Evolutionary conservation across 2,329 filamentous ascomycete genomes (phyloP).

Genomic region (Pseudogymnoascus sp.): DNA sequence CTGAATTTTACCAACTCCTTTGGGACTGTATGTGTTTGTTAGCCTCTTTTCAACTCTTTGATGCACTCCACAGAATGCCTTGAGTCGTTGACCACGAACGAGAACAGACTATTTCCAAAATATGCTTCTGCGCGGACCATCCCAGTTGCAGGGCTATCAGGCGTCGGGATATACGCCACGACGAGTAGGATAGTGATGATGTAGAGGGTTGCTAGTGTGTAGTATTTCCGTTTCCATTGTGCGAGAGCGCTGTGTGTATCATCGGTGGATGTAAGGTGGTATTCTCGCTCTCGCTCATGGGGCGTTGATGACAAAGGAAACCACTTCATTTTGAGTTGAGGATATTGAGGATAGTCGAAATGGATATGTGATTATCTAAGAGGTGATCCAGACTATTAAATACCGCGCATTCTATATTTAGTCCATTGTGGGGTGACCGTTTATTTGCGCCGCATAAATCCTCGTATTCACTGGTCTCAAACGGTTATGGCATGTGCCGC

Average conservation of each 20-base stretch:
- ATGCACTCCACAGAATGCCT: background rate
- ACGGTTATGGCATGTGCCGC: background rate
- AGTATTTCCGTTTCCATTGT: background rate
- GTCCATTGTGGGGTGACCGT: background rate
- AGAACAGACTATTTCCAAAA: constrained; percentile 1
- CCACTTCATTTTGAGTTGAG: background rate
- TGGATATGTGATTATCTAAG: background rate
- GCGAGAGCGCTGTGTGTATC: background rate
- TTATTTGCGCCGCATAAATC: background rate
- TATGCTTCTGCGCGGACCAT: background rate
- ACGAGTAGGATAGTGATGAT: background rate
- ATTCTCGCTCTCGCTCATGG: too few species aligned
- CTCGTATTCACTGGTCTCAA: background rate
- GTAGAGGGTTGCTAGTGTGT: background rate
- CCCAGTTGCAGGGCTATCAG: background rate
- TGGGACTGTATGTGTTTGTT: background rate
- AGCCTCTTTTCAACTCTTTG: background rate
- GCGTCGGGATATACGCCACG: background rate
- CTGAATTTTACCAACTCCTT: background rate
- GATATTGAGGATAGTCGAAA: background rate
- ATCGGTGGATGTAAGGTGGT: background rate
- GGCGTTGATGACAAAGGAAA: background rate
- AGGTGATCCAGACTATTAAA: background rate
- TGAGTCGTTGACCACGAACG: background rate
- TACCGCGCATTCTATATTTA: background rate